Evolutionary conservation across 1,139 yeast species (phyloP).

Genomic region (Candida neerlandica): DNA sequence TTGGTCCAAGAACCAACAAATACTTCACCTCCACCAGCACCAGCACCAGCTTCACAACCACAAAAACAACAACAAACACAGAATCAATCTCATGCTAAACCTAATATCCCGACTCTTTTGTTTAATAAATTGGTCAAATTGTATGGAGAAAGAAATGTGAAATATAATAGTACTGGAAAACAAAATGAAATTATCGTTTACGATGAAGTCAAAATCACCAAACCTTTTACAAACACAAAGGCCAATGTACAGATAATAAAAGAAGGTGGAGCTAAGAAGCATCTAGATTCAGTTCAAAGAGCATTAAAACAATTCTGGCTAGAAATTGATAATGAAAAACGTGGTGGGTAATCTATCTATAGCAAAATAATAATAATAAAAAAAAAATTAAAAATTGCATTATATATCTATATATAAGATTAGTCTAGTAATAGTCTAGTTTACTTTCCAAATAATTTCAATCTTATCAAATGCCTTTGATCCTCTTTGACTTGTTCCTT

Average conservation of each 20-base stretch:
- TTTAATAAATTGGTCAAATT: constrained; percentile 23
- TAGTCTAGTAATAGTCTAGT: background rate
- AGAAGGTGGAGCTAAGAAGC: constrained; percentile 31
- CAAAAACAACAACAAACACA: background rate
- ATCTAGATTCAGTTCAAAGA: constrained; percentile 50
- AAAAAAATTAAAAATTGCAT: too few species aligned
- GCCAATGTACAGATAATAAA: constrained; percentile 25
- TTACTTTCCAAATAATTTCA: constrained; percentile 37
- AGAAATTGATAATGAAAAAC: constrained; percentile 49
- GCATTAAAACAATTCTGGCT: constrained; percentile 61
- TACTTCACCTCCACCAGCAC: background rate
- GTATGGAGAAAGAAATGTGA: constrained; percentile 29
- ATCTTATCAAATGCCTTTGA: constrained; percentile 51
- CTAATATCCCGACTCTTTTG: constrained; percentile 12
- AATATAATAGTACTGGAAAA: constrained; percentile 22
- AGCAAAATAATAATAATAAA: background rate
- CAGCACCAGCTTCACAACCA: background rate
- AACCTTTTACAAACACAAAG: constrained; percentile 33
- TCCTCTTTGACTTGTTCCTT: constrained; percentile 62
- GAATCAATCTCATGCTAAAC: background rate
- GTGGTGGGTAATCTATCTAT: constrained; percentile 55
- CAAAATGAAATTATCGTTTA: constrained; percentile 23
- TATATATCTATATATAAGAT: background rate
- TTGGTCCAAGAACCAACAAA: background rate
- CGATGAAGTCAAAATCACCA: constrained; percentile 28